Base-by-base conservation (phyloP, 2,329 filamentous ascomycete species). In the Pseudogymnoascus sp. region DNA sequence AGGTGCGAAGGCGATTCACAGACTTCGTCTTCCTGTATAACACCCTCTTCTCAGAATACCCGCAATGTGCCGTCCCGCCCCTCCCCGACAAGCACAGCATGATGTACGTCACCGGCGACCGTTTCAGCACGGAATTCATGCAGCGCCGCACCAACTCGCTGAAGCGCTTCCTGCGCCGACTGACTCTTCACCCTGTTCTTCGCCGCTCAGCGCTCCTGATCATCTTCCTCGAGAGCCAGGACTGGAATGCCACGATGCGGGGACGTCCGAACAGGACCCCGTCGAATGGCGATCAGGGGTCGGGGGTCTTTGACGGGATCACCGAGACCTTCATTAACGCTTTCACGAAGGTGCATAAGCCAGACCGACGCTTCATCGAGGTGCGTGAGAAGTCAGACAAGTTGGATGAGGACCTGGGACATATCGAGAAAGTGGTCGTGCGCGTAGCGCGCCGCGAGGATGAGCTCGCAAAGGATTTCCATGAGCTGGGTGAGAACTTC, bases 41-140 rank as follows among this genome's bases (percentile, higher is more conserved):
- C 77, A 88, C 90, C 33, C 86, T 99, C 61, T 87, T 83, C 67
- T 87, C 87, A 74, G 93, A 97, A 75, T 97, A 91, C 71, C 91
- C 92, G 65, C 90, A 91, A 78, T 91, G 89, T 76, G 95, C 95
- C 59, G 91, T 99, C 3, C 95, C 95, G 31, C 95, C 95, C 57
- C 82, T 99, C 62, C 95, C 95, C 62, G 95, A 97, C 78, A 99
- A 97, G 82, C 93, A 97, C 81, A 96, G 96, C 78, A 96, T 99
- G 90, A 92, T 96, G 73, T 97, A 97, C 74, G 95, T 97, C 61
- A 90, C 93, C 36, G 95, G 95, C 69, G 93, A 97, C 79, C 89
- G 95, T 67, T 99, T 99, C 76, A 92, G 93, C 8, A 78, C 88
- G 60, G 95, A 97, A 77, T 99, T 99, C 75, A 99, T 92, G 35